These are phyloP conservation scores for Stentor coeruleus DNA, from an alignment of 73 alveolate genomes.

Conservation along the genomic window DNA sequence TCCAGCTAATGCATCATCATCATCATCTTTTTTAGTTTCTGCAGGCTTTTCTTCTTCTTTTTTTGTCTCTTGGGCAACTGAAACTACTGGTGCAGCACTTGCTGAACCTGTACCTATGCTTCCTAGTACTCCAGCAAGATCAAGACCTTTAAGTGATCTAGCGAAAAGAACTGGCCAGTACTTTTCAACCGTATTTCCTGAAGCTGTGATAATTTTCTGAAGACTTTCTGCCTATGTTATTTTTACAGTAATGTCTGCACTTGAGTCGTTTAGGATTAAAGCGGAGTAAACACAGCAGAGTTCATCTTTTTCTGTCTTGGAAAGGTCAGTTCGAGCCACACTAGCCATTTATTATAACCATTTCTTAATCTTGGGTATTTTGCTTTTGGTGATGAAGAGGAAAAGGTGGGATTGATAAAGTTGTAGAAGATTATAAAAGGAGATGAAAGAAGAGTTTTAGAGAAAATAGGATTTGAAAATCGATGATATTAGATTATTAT, in stretches of 20 bases:
- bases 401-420: no score
- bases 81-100: constrained; percentile 48
- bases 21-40: constrained; percentile 7
- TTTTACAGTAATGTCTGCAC: constrained; percentile 40
- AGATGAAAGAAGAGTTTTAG: no score
- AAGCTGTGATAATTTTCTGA: constrained; percentile 67
- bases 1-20: constrained; percentile 23
- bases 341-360: constrained; percentile 51
- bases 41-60: constrained; percentile 8
- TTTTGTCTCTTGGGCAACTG: constrained; percentile 30
- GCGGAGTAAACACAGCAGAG: constrained; percentile 87
- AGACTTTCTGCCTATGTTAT: constrained; percentile 67
- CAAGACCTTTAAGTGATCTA: constrained; percentile 69
- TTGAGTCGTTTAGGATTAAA: constrained; percentile 76
- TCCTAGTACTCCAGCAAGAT: constrained; percentile 58
- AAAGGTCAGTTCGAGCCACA: constrained; percentile 52
- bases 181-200: constrained; percentile 82
- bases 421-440: no score
- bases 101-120: constrained; percentile 73
- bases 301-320: constrained; percentile 85
- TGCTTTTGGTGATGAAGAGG: no score
- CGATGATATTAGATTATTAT: no score
- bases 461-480: no score
- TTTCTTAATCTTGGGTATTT: no score
- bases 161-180: constrained; percentile 90